Evolutionary conservation across 208 protist species (phyloP), one percentile per base, ranked within the genome.

Genomic region (Acanthamoeba royreba): DNA sequence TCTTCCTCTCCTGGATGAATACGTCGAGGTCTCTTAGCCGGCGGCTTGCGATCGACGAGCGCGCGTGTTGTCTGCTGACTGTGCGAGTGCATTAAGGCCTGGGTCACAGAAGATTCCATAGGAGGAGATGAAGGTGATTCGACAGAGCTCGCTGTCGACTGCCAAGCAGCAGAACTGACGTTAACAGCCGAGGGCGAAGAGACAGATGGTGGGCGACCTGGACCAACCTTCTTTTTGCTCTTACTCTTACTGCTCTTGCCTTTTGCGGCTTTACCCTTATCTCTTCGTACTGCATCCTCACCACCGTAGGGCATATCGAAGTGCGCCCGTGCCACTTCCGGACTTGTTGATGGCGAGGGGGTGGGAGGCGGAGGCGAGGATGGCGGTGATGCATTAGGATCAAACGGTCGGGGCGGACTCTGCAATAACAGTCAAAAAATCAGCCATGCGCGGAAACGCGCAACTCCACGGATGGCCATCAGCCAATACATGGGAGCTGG

Each of bases 1-100:
- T 92, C 88, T 81, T 92, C 88, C 42, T 92, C 88, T 19, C 61
- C 88, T 19, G 88, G 88, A 42, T 81, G 72, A 38, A 83, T 38
- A 4, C 72, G 72, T 33, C 72, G 38, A 17, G 72, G 72, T 52
- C 72, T 83, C 42, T 31, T 83, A 8, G n/a, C n/a, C n/a, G 72
- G 72, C 43, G 31, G 58, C 15, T 74, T 74, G 11, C 63, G 63
- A 15, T 74, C 63, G 1, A 42, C 19, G 22, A 74, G 4, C 0
- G 63, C 4, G 8, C 63, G 63, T n/a, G 42, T 40, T 43, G 72
- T n/a, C 72, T 49, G 72, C 35, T 45, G 19, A 1, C 28, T 38
- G 25, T 83, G 72, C 72, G 72, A 3, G 72, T 19, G 9, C 28
- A 4, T 43, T 52, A 58, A 13, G 49, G 49, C 49, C 49, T 58